phyloP scores from a whole-genome alignment of 2,329 filamentous ascomycete genomes.

The Magnaporthiopsis incrustans region DNA sequence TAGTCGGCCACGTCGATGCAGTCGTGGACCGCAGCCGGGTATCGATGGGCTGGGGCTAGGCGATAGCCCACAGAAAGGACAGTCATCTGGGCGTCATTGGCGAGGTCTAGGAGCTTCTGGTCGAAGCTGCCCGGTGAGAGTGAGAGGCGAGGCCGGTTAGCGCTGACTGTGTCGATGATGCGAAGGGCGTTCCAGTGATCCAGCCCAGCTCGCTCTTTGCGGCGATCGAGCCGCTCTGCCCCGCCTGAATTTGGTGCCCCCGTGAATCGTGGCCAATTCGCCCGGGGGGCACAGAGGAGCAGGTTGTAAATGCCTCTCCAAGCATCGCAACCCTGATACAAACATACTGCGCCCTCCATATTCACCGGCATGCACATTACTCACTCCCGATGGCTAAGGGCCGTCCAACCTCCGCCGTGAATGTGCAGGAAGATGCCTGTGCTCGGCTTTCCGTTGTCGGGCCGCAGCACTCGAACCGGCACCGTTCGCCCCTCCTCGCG shows the following conservation, averaged over 20 bases:
- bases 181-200: too few relatives aligned
- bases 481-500: not conserved
- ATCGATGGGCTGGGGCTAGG: slow-evolving; percentile 51
- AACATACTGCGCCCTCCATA: too few relatives aligned
- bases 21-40: slow-evolving; percentile 45
- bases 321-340: too few relatives aligned
- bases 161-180: not conserved
- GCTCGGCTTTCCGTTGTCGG: not conserved
- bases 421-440: not conserved
- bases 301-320: too few relatives aligned
- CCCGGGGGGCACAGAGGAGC: too few relatives aligned
- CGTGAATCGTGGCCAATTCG: not conserved
- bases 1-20: slow-evolving; percentile 48
- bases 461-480: not conserved
- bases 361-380: too few relatives aligned
- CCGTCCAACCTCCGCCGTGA: not conserved
- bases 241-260: too few relatives aligned
- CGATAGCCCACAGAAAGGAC: slow-evolving; percentile 51
- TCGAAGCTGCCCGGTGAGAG: slow-evolving; percentile 12
- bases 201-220: too few relatives aligned
- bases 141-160: not conserved
- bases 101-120: slow-evolving; percentile 37
- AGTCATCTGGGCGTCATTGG: slow-evolving; percentile 37
- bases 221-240: not conserved
- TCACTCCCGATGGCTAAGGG: not conserved